Conservation (phyloP, 306 rosid species). For the Medicago truncatula region MtrunA17r5.0-ANR NC_053043.1:3707001-3707500, state of each 20-base stretch:
- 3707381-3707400: constrained; percentile 57
- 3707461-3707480: constrained; percentile 53
- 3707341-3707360: constrained; percentile 53
- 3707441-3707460: constrained; percentile 75
- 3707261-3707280: constrained; percentile 30
- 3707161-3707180: constrained; percentile 51
- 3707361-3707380: constrained; percentile 69
- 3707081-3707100: background rate
- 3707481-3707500: constrained; percentile 51
- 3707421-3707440: constrained; percentile 72
- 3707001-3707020: constrained; percentile 73
- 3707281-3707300: constrained; percentile 48
- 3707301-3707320: constrained; percentile 48
- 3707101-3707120: constrained; percentile 25
- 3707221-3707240: constrained; percentile 35
- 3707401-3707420: constrained; percentile 48
- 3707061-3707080: constrained; percentile 8
- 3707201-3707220: constrained; percentile 33
- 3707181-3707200: constrained; percentile 45
- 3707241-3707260: constrained; percentile 42
- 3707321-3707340: constrained; percentile 46
- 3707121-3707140: constrained; percentile 28
- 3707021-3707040: constrained; percentile 34
- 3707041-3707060: constrained; percentile 34
- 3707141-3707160: constrained; percentile 36